Evolutionary conservation across 73 alveolate species (phyloP).

Genomic region (Paramecium pentaurelia): DNA sequence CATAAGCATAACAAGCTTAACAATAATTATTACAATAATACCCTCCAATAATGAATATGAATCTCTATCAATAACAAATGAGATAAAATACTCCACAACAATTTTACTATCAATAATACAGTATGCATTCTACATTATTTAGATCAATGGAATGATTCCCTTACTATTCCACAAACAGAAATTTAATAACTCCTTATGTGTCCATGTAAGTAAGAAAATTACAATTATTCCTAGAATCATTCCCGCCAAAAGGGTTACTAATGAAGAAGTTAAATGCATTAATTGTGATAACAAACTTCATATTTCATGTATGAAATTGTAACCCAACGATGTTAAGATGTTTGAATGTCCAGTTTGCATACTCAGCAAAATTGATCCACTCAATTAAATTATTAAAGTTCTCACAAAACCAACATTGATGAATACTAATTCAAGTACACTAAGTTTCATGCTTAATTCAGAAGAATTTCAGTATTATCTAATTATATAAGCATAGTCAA

Average conservation of each 20-base stretch:
- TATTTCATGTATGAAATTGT: neutral
- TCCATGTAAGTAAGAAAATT: constrained; percentile 39
- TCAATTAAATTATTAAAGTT: neutral
- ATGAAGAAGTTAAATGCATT: constrained; percentile 19
- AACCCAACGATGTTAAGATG: neutral
- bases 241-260: neutral
- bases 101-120: neutral
- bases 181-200: neutral
- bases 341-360: constrained; percentile 60
- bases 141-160: neutral
- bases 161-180: neutral
- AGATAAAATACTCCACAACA: neutral
- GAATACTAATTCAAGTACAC: neutral
- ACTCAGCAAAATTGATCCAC: constrained; percentile 46
- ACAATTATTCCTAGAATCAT: neutral
- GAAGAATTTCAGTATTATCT: neutral
- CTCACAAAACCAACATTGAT: neutral
- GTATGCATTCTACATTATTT: neutral
- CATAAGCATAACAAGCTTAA: neutral
- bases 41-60: neutral
- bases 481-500: neutral
- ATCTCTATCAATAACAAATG: neutral
- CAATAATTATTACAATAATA: neutral
- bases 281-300: neutral
- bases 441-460: neutral